Evolutionary conservation across 2,329 filamentous ascomycete species (phyloP).

Genomic region (Stagonosporopsis tanaceti): DNA sequence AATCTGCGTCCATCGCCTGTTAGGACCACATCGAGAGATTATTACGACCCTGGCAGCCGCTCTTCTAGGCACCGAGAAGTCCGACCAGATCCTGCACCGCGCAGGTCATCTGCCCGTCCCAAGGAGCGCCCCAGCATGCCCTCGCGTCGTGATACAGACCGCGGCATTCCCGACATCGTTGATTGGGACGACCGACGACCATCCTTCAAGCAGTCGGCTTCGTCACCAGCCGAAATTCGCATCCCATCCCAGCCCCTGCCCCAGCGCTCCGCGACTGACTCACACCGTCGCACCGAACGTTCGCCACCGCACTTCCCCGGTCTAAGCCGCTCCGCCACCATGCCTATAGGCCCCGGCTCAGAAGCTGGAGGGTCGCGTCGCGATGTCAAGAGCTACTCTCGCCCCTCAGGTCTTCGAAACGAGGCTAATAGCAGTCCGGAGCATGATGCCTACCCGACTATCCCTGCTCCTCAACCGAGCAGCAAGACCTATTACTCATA

Average conservation of each 20-base stretch:
- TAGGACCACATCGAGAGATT: conserved; percentile 44
- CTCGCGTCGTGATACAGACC: conserved; percentile 40
- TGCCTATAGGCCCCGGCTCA: conserved; percentile 45
- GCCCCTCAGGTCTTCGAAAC: conserved; percentile 43
- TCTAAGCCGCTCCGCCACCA: conserved; percentile 54
- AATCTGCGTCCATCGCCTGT: conserved; percentile 39
- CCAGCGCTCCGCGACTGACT: conserved; percentile 42
- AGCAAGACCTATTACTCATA: conserved; percentile 38
- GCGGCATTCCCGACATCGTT: conserved; percentile 42
- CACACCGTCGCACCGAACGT: conserved; percentile 38
- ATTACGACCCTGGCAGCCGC: conserved; percentile 39
- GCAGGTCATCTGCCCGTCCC: conserved; percentile 47
- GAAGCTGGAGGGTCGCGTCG: conserved; percentile 36
- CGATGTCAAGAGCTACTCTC: conserved; percentile 32
- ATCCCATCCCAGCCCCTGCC: conserved; percentile 32
- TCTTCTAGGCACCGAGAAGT: conserved; percentile 35
- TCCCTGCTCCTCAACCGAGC: conserved; percentile 27
- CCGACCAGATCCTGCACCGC: conserved; percentile 38
- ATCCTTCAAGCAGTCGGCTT: conserved; percentile 51
- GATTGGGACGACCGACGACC: conserved; percentile 42
- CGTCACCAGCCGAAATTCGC: conserved; percentile 48
- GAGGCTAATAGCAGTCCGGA: conserved; percentile 40
- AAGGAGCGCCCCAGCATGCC: conserved; percentile 36
- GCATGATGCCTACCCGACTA: conserved; percentile 27
- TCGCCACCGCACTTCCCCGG: conserved; percentile 40